Evolutionary conservation across 768 basidiomycete genomes (phyloP).

Genomic region (Podaxis sp.): DNA sequence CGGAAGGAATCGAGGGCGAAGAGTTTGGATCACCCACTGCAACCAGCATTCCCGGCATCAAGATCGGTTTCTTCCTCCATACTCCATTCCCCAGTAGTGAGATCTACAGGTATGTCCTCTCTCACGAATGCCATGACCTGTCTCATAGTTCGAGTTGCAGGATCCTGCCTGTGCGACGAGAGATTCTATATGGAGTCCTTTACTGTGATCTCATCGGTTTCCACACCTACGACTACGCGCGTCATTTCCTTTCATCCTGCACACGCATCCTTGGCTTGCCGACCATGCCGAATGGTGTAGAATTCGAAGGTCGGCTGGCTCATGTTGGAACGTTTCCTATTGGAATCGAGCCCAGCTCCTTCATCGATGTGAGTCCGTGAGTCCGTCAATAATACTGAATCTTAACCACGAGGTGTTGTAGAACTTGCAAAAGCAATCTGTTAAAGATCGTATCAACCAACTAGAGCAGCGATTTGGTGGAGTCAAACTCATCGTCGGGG

Average conservation of each 20-base stretch:
- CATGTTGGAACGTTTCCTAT: constrained; percentile 99
- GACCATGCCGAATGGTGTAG: constrained; percentile 97
- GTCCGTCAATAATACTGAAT: not conserved
- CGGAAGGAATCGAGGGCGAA: constrained; percentile 63
- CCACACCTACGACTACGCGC: constrained; percentile 99
- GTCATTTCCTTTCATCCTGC: constrained; percentile 98
- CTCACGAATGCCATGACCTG: not conserved
- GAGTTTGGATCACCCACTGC: constrained; percentile 28
- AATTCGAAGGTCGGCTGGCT: constrained; percentile 91
- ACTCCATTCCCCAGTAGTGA: constrained; percentile 98
- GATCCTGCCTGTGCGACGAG: constrained; percentile 93
- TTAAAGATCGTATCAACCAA: constrained; percentile 74
- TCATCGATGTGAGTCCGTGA: constrained; percentile 59
- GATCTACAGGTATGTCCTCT: constrained; percentile 79
- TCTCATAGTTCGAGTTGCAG: constrained; percentile 34
- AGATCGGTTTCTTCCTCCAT: constrained; percentile 98
- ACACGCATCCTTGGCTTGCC: constrained; percentile 92
- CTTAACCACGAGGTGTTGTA: constrained; percentile 23
- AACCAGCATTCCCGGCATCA: constrained; percentile 56
- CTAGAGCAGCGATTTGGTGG: constrained; percentile 90
- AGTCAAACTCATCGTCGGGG: constrained; percentile 96
- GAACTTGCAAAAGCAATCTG: constrained; percentile 76
- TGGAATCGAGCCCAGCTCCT: constrained; percentile 93
- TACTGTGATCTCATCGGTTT: constrained; percentile 98
- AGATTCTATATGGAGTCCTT: constrained; percentile 93